Evolutionary conservation across 495 filamentous ascomycete species (phyloP).

Genomic region (Clavariopsis aquatica): DNA sequence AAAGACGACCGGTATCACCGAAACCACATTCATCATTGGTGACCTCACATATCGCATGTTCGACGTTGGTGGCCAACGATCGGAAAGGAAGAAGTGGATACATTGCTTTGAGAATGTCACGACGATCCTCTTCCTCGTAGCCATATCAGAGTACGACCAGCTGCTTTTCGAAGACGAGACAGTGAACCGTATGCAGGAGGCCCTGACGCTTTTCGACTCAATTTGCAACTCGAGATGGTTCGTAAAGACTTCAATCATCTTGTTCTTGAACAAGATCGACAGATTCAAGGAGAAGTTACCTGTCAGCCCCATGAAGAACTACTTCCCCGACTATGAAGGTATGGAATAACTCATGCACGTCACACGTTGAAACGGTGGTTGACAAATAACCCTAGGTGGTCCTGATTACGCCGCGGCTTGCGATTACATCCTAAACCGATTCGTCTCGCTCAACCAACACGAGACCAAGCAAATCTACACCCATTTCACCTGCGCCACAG

Average conservation of each 20-base stretch:
- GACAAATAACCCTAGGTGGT: constrained; percentile 54
- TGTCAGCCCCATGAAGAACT: constrained; percentile 74
- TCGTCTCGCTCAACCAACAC: constrained; percentile 96
- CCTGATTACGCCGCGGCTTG: constrained; percentile 90
- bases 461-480: constrained; percentile 99
- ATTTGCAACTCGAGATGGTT: constrained; percentile 99
- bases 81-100: constrained; percentile 99
- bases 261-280: constrained; percentile 99
- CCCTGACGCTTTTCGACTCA: constrained; percentile 95
- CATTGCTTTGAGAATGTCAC: constrained; percentile 99
- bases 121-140: constrained; percentile 89
- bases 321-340: constrained; percentile 84
- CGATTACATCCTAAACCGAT: constrained; percentile 96
- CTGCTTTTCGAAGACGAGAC: constrained; percentile 97
- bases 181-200: constrained; percentile 99
- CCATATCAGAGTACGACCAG: constrained; percentile 96
- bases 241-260: constrained; percentile 89
- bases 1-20: constrained; percentile 94
- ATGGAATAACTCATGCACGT: neutral
- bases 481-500: constrained; percentile 97
- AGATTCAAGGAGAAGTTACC: constrained; percentile 89
- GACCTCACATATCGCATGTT: constrained; percentile 98
- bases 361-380: constrained; percentile 13
- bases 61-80: constrained; percentile 95
- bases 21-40: constrained; percentile 93